Base-by-base conservation (phyloP, 257 asterid species). In the Nicotiana paniculata region DNA sequence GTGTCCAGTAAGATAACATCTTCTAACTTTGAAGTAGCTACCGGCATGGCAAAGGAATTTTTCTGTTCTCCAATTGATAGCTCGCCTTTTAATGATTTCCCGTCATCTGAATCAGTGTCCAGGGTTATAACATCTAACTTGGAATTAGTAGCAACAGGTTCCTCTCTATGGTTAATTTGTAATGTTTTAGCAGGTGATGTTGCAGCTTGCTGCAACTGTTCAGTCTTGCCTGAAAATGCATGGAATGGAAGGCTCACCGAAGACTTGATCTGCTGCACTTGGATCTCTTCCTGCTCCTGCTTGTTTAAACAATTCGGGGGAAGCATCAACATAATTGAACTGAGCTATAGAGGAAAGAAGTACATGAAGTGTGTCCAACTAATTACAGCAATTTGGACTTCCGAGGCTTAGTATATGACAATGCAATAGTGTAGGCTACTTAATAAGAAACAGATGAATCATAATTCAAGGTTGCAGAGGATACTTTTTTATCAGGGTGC, bases 251-350 rank as follows among this genome's bases (percentile, higher is more conserved):
- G 96, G 84, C 84, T 91, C 75, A 94, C 96, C 2, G 91, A 86
- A 70, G 99, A 88, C 81, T 90, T 91, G 81, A 96, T 96, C 85
- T 92, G 94, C 88, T 91, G 95, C 77, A 96, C 89, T 85, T 96
- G 93, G 79, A 86, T 84, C 28, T 85, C 93, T 88, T 89, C 90
- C 35, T 82, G 87, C 57, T 85, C 92, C 92, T 91, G 69, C 37
- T 63, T 77, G 48, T 80, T 18, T 32, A 80, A 68, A 65, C 6
- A 79, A 28, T 28, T 57, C 63, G 57, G 77, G 48, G 11, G 48
- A 65, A 77, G 75, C 51, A 64, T 21, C 46, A 72, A 24, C 6
- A 68, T 32, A 39, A 7, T 53, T 53, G 32, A 39, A 15, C 13
- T 5, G 51, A 17, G 61, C 72, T 18, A 6, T 48, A 33, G 53